phyloP scores from a whole-genome alignment of 75 land plant species.

The Selaginella moellendorffii region DNA sequence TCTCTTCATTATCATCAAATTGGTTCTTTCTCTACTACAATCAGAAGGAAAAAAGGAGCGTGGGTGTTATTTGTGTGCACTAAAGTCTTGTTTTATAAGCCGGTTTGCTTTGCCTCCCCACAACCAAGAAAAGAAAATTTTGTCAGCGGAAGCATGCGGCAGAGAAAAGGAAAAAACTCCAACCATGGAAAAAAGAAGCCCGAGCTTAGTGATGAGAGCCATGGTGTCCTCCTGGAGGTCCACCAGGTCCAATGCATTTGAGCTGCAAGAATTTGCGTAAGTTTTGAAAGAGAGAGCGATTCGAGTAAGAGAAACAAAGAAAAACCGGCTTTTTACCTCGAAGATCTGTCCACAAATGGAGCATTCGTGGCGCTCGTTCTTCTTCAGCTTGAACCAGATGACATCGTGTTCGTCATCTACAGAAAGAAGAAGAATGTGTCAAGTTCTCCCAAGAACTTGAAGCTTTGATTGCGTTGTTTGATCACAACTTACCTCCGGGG shows the following conservation, averaged over 20 bases:
- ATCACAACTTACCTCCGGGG: slow-evolving; percentile 77
- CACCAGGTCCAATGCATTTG: neutral
- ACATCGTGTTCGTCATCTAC: slow-evolving; percentile 89
- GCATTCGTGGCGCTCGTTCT: slow-evolving; percentile 51
- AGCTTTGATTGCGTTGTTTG: too few relatives aligned
- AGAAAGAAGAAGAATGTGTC: too few relatives aligned
- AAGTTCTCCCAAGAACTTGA: too few relatives aligned
- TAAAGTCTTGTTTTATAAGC: too few relatives aligned
- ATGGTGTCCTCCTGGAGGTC: neutral
- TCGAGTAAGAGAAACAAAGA: neutral
- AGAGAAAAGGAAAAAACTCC: neutral
- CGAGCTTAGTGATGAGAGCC: neutral
- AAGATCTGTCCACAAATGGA: slow-evolving; percentile 59
- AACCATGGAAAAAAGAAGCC: neutral
- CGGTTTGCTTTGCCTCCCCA: too few relatives aligned
- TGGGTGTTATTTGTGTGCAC: too few relatives aligned
- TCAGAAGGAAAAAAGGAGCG: too few relatives aligned
- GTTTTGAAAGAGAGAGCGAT: neutral
- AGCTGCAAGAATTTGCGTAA: neutral
- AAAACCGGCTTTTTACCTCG: slow-evolving; percentile 24
- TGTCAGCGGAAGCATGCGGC: neutral
- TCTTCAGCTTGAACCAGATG: slow-evolving; percentile 60
- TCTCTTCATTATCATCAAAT: too few relatives aligned
- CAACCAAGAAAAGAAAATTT: neutral
- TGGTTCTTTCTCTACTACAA: too few relatives aligned